Evolutionary conservation across 2,329 filamentous ascomycete species (phyloP).

Genomic region (Lecanicillium sp.): DNA sequence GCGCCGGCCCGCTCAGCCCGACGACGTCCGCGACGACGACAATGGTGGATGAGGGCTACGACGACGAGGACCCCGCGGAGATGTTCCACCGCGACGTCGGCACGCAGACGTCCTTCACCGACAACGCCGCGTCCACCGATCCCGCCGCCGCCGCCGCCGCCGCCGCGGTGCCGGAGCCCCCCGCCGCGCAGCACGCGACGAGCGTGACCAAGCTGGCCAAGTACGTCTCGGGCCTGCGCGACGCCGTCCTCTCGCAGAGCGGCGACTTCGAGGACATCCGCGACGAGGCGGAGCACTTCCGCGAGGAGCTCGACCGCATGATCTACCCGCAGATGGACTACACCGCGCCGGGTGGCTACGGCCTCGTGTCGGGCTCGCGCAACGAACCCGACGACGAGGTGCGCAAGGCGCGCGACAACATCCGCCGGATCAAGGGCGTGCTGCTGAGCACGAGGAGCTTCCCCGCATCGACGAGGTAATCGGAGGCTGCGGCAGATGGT

Average conservation of each 20-base stretch:
- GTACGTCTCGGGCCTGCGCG: constrained; percentile 36
- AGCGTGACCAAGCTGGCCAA: constrained; percentile 38
- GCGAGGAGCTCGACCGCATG: constrained; percentile 60
- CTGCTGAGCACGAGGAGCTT: constrained; percentile 71
- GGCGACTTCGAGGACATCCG: constrained; percentile 47
- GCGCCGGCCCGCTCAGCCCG: constrained; percentile 16
- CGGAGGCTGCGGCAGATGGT: not conserved
- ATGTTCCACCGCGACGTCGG: constrained; percentile 77
- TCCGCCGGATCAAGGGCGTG: constrained; percentile 73
- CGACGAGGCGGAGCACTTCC: constrained; percentile 50
- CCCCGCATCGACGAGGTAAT: constrained; percentile 39
- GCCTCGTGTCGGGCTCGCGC: constrained; percentile 38
- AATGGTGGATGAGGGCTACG: constrained; percentile 32
- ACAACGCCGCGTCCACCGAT: constrained; percentile 11
- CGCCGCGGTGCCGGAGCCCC: constrained; percentile 19
- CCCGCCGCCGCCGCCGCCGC: not conserved
- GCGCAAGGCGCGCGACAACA: constrained; percentile 65
- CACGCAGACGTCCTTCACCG: constrained; percentile 59
- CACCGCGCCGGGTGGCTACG: constrained; percentile 27
- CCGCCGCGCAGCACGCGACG: constrained; percentile 33
- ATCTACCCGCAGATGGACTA: constrained; percentile 39
- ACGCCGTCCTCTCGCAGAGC: constrained; percentile 38
- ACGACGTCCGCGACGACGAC: not conserved
- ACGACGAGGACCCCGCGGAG: constrained; percentile 62
- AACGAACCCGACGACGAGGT: constrained; percentile 64